Evolutionary conservation across 345 rosid species (phyloP).

Genomic region (Anacardium occidentale): DNA sequence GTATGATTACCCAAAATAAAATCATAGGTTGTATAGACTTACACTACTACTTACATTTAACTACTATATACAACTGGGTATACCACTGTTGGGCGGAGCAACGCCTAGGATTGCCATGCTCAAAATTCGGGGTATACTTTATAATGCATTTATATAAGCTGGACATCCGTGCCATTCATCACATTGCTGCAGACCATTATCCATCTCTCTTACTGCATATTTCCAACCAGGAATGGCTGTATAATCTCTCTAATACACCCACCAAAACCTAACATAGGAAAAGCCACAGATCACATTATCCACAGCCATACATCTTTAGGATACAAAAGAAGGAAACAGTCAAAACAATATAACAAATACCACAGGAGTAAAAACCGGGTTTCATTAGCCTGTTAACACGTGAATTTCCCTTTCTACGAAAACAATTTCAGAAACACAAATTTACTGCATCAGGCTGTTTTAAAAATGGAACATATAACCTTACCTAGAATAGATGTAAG

Average conservation of each 20-base stretch:
- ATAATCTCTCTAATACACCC: neutral
- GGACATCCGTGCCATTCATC: slow-evolving; percentile 20
- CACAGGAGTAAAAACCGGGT: no score
- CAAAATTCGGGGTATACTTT: slow-evolving; percentile 8
- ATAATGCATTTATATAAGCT: slow-evolving; percentile 12
- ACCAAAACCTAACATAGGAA: slow-evolving; percentile 11
- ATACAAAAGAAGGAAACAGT: neutral
- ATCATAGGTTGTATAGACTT: slow-evolving; percentile 16
- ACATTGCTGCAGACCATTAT: neutral
- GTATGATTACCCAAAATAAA: slow-evolving; percentile 9
- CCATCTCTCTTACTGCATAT: slow-evolving; percentile 4
- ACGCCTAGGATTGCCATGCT: slow-evolving; percentile 15
- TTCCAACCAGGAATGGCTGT: slow-evolving; percentile 5
- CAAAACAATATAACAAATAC: no score
- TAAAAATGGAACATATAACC: neutral
- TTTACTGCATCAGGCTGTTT: neutral
- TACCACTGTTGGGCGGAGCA: slow-evolving; percentile 1
- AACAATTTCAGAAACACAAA: neutral
- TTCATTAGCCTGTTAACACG: neutral
- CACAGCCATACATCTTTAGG: neutral
- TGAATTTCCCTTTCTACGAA: neutral
- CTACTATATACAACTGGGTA: slow-evolving; percentile 27
- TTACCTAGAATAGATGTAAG: slow-evolving; percentile 20
- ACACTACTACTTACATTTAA: slow-evolving; percentile 27
- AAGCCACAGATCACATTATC: neutral